Evolutionary conservation across 2,329 filamentous ascomycete species (phyloP), one percentile per base, ranked within the genome.

Genomic region (Aspergillus uvarum): DNA sequence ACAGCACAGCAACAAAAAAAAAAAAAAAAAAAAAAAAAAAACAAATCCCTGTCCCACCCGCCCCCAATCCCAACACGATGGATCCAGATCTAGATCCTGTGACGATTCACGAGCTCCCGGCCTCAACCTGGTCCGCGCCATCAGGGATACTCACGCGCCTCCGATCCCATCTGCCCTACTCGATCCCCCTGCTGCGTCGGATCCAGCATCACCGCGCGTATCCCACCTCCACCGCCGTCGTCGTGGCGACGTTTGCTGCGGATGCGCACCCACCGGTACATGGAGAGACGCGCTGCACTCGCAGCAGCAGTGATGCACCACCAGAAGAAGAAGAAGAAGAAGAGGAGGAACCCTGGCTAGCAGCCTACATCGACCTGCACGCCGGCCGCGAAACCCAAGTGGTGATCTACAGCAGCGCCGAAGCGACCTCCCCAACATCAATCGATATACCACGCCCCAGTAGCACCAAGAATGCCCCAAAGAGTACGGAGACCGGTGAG

Each of bases 351-450:
- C 73, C 74, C 47, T 80, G 78, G 78, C 68, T 79, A 44, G 74
- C 71, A 55, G 76, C 75, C 7, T 70, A 74, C 53, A 73, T 79
- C 51, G 77, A 80, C 68, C 67, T 80, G 5, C 68, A 68, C 55
- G 63, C 67, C 19, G 70, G 74, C 29, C 73, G 72, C 12, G 73
- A 78, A 57, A 79, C 77, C n/a, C 77, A 80, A 59, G 68, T 77
- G 21, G 70, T 74, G 66, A 29, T 77, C 19, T 80, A 77, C 59
- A 78, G 75, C 24, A 78, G 73, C 56, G 70, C 78, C 4, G 77
- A 80, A 63, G 42, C 19, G 31, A 32, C 7, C 31, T 2, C 31
- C 31, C 4, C 31, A 3, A 11, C 31, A 32, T 2, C 21, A 22
- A 22, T 22, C 21, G 21, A 22, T 22, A 22, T 22, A 22, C 22